phyloP scores from a whole-genome alignment of 257 asterid genomes.

The Ehretia macrophylla region DNA sequence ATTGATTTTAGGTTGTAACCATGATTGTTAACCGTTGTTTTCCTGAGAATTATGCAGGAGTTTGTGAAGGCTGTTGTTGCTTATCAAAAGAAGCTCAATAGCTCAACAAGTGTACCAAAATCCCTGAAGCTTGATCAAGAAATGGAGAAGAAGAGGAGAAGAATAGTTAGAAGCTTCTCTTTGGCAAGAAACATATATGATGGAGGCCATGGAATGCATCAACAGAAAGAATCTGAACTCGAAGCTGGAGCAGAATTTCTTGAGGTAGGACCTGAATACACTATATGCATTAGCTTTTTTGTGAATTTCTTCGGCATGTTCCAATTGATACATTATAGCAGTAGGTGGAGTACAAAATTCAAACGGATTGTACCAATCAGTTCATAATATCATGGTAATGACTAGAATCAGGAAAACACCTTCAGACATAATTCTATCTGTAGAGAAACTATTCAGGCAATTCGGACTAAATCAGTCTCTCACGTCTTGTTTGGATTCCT shows the following conservation, averaged over 20 bases:
- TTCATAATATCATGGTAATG: too few species aligned
- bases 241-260: constrained; percentile 35
- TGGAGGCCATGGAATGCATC: constrained; percentile 10
- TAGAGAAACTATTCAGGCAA: too few species aligned
- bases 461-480: too few species aligned
- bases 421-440: too few species aligned
- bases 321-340: too few species aligned
- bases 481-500: too few species aligned
- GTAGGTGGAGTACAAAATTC: too few species aligned
- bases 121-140: constrained; percentile 29
- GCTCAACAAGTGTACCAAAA: constrained; percentile 14
- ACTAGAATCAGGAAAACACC: too few species aligned
- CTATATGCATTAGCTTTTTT: background rate
- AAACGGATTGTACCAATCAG: too few species aligned
- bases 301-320: too few species aligned
- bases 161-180: constrained; percentile 32
- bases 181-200: constrained; percentile 33
- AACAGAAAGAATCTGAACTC: constrained; percentile 16
- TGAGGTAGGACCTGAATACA: constrained; percentile 18
- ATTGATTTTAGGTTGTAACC: too few species aligned
- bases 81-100: constrained; percentile 33
- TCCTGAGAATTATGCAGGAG: constrained; percentile 32
- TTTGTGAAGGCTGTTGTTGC: constrained; percentile 47
- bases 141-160: constrained; percentile 40
- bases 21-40: too few species aligned